Conservation (phyloP, 345 rosid genomes). For the Arabis alpina region DNA sequence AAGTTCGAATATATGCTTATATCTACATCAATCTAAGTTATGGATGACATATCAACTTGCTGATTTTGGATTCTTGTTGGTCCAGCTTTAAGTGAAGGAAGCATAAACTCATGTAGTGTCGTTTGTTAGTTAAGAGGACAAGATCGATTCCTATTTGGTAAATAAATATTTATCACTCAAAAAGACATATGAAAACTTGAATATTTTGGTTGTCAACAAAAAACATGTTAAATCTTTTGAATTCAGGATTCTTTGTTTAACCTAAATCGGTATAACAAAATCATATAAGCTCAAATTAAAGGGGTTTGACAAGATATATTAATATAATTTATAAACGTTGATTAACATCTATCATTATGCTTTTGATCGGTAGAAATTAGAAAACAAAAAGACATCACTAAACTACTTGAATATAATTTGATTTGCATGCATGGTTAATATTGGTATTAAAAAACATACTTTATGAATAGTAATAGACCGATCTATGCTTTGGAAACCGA, state of each 20-base stretch:
- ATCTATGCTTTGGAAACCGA: neutral
- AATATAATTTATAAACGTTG: neutral
- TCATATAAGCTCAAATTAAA: neutral
- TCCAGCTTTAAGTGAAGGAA: conserved; percentile 33
- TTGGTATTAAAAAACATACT: neutral
- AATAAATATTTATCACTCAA: neutral
- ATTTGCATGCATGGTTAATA: conserved; percentile 7
- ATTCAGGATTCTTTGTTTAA: neutral
- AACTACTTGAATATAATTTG: neutral
- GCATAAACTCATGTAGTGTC: conserved; percentile 22
- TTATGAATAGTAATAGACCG: neutral
- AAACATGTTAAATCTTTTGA: neutral
- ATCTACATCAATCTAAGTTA: conserved; percentile 30
- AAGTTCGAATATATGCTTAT: conserved; percentile 43
- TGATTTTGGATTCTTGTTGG: conserved; percentile 35
- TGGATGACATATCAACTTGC: conserved; percentile 34
- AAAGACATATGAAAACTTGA: neutral
- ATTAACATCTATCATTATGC: neutral
- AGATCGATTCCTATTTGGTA: conserved; percentile 12
- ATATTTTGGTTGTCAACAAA: neutral
- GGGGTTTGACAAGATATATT: neutral
- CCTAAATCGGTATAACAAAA: neutral
- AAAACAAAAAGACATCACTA: neutral
- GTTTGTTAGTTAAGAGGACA: conserved; percentile 4
- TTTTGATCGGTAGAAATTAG: neutral